Base-by-base conservation (phyloP, 495 filamentous ascomycete species). In the Lasiosphaeris hirsuta region DNA sequence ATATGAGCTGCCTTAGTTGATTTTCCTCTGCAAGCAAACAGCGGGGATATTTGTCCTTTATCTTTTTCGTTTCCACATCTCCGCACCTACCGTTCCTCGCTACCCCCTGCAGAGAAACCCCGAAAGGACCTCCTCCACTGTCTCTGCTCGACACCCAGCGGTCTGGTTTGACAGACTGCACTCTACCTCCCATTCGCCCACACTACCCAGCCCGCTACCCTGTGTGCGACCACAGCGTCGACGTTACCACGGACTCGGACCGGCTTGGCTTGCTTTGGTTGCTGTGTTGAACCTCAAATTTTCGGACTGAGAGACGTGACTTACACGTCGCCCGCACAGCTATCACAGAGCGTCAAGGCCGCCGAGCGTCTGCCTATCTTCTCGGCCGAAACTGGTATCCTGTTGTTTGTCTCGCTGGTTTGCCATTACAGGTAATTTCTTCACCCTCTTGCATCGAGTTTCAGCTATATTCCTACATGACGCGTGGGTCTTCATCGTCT, bases 151-250 rank as follows among this genome's bases (percentile, higher is more conserved):
- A 33, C 41, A 49, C 50, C 61, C 61, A 53, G 61, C 58, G 23
- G 58, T 46, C 43, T 50, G 58, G 61, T 60, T 63, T 61, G 58
- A 61, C 61, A 57, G 43, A 61, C 58, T 51, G 15, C 42, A 38
- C 37, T 9, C 38, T 37, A 35, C 39, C 19, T 55, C 46, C 53
- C 37, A 55, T 55, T 55, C 53, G 53, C 40, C 53, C 18, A 47
- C 10, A 23, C 9, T 13, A 41, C 23, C 36, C 17, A 39, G 23
- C 37, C 35, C 13, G 45, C 48, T 36, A 46, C 42, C 42, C 34
- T 35, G 53, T 55, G 60, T 58, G 46, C 54, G 51, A 55, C 60
- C 39, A 14, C 17, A 41, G 33, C 23, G 23, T 30, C 23, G 23
- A 40, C 46, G 60, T 59, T 59, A 58, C 60, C 60, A 51, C 23